These are phyloP conservation scores for Chytriomyces hyalinus DNA, from an alignment of 192 early-diverging fungal species.

Conservation along the genomic window DNA sequence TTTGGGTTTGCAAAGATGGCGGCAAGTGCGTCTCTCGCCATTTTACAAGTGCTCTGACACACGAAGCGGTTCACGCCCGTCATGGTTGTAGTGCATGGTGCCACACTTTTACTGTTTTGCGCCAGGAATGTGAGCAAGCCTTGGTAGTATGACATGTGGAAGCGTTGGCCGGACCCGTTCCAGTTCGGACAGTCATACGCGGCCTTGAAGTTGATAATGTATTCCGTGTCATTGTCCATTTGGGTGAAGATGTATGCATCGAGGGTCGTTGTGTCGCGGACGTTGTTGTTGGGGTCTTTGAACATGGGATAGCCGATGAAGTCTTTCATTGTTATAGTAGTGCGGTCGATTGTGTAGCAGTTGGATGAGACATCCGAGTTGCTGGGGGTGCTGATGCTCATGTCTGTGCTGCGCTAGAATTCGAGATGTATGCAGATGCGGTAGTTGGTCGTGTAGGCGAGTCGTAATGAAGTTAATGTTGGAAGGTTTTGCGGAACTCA, in stretches of 20 bases:
- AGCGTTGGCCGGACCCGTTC: constrained; percentile 1
- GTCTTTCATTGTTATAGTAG: not conserved
- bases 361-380: not conserved
- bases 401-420: no score
- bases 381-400: no score
- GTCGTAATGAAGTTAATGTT: no score
- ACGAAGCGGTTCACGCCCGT: not conserved
- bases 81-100: constrained; percentile 5
- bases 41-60: not conserved
- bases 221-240: not conserved
- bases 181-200: constrained; percentile 9
- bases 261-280: constrained; percentile 2
- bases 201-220: not conserved
- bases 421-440: no score
- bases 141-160: constrained; percentile 15
- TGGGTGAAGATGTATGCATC: not conserved
- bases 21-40: not conserved
- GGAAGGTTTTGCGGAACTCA: no score
- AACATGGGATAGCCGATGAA: constrained; percentile 15
- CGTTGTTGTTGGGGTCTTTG: not conserved
- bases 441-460: no score
- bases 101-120: not conserved
- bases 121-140: constrained; percentile 9
- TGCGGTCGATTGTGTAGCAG: constrained; percentile 11
- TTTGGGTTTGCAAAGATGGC: not conserved